Evolutionary conservation across 2,329 filamentous ascomycete genomes (phyloP).

Genomic region (Xylaria sp.): DNA sequence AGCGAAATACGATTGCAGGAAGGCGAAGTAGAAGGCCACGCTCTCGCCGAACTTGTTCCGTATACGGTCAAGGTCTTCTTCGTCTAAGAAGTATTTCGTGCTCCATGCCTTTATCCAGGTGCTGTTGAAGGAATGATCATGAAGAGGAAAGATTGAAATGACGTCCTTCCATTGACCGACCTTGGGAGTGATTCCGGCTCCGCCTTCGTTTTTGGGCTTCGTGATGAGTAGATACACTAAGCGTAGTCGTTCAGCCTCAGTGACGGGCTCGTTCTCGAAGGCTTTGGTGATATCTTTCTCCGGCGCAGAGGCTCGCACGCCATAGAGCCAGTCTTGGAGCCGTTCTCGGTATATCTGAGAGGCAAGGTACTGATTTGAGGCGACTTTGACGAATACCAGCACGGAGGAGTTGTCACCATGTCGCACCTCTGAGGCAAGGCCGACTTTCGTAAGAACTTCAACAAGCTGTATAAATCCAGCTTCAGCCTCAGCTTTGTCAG

Average conservation of each 20-base stretch:
- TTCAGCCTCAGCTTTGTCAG: slow-evolving; percentile 73
- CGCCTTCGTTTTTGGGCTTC: slow-evolving; percentile 76
- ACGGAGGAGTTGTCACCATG: slow-evolving; percentile 79
- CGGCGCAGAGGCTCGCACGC: slow-evolving; percentile 81
- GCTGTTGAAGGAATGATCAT: slow-evolving; percentile 80
- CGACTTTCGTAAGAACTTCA: slow-evolving; percentile 77
- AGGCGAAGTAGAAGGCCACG: slow-evolving; percentile 95
- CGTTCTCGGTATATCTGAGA: slow-evolving; percentile 87
- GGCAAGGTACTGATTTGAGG: slow-evolving; percentile 77
- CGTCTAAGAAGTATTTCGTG: slow-evolving; percentile 73
- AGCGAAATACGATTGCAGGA: slow-evolving; percentile 88
- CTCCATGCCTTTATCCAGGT: slow-evolving; percentile 80
- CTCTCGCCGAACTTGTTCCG: slow-evolving; percentile 81
- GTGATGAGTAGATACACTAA: slow-evolving; percentile 88
- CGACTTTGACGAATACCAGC: slow-evolving; percentile 83
- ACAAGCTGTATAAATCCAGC: slow-evolving; percentile 82
- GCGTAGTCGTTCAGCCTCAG: slow-evolving; percentile 86
- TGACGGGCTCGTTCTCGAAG: slow-evolving; percentile 78
- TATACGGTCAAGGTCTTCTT: slow-evolving; percentile 76
- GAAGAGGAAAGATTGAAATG: slow-evolving; percentile 79
- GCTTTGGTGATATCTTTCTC: slow-evolving; percentile 75
- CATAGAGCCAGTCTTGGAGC: slow-evolving; percentile 93
- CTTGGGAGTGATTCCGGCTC: slow-evolving; percentile 78
- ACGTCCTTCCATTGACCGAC: slow-evolving; percentile 78
- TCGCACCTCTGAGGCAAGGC: slow-evolving; percentile 89